Percentiles rank a stretch among this genome's conserved stretches.
These are phyloP conservation scores for Leccinum variicolor DNA, from an alignment of 768 basidiomycete species.

Conservation along the genomic window DNA sequence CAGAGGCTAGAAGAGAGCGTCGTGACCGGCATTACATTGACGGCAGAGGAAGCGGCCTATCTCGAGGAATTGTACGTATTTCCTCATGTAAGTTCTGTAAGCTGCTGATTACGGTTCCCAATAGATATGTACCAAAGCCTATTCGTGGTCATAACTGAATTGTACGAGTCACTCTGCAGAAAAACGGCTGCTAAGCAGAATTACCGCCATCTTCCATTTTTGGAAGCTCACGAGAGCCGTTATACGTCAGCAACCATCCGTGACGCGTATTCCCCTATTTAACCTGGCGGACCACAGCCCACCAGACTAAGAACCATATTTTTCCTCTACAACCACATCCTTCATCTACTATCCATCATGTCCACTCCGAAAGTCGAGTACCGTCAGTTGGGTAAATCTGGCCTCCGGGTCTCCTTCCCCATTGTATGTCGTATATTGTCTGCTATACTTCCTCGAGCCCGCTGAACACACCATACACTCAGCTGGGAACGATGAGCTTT, in stretches of 20 bases:
- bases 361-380: slow-evolving; percentile 25
- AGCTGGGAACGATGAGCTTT: slow-evolving; percentile 30
- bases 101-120: too few species aligned
- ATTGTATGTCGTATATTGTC: slow-evolving; percentile 9
- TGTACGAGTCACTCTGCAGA: neutral
- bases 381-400: slow-evolving; percentile 30
- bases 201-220: too few species aligned
- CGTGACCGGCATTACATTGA: slow-evolving; percentile 21
- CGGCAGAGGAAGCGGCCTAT: slow-evolving; percentile 26
- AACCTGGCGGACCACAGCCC: too few species aligned
- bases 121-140: slow-evolving; percentile 19
- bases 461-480: neutral
- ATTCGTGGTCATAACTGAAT: slow-evolving; percentile 17
- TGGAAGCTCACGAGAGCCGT: too few species aligned
- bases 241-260: too few species aligned
- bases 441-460: neutral
- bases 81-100: too few species aligned
- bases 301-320: too few species aligned
- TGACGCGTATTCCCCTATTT: slow-evolving; percentile 1
- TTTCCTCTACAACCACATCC: neutral
- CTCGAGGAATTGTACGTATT: slow-evolving; percentile 26
- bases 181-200: too few species aligned
- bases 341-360: slow-evolving; percentile 22
- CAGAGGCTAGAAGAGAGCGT: slow-evolving; percentile 31
- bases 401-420: slow-evolving; percentile 31